Evolutionary conservation across 73 alveolate genomes (phyloP).

Genomic region (Blepharisma japonicum): DNA sequence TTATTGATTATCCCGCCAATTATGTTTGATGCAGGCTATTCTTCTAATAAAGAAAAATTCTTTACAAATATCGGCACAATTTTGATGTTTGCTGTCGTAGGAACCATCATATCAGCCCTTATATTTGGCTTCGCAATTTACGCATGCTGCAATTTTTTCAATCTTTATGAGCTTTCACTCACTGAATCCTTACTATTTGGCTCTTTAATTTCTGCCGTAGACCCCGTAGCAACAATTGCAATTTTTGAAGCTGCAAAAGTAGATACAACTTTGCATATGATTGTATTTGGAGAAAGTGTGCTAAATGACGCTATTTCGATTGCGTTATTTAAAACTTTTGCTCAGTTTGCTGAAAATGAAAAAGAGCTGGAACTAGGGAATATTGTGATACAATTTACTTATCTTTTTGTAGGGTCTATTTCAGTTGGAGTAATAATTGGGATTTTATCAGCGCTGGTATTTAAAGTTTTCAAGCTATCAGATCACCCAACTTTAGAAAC

Average conservation of each 20-base stretch:
- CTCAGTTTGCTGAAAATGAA: neutral
- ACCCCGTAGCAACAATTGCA: constrained; percentile 47
- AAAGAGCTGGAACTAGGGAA: neutral
- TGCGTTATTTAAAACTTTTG: constrained; percentile 38
- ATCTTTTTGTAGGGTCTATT: constrained; percentile 48
- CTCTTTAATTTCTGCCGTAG: constrained; percentile 51
- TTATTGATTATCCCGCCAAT: constrained; percentile 48
- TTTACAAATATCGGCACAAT: constrained; percentile 42
- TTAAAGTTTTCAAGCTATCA: constrained; percentile 28
- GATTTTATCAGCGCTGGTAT: constrained; percentile 24
- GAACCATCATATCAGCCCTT: constrained; percentile 40
- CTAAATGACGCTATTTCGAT: constrained; percentile 53
- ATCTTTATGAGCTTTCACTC: constrained; percentile 25
- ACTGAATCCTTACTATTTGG: constrained; percentile 40
- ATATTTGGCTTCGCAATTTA: constrained; percentile 30
- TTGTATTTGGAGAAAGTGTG: constrained; percentile 47
- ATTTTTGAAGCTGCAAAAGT: constrained; percentile 34
- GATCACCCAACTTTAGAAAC: constrained; percentile 28
- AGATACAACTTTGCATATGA: constrained; percentile 21
- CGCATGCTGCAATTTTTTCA: constrained; percentile 37
- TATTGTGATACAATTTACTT: constrained; percentile 33
- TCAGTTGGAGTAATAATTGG: constrained; percentile 38
- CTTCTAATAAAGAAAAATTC: constrained; percentile 37
- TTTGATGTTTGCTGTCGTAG: constrained; percentile 41
- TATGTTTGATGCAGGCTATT: constrained; percentile 57